Conservation (phyloP, 768 basidiomycete genomes). For the Rhizopogon salebrosus region DNA sequence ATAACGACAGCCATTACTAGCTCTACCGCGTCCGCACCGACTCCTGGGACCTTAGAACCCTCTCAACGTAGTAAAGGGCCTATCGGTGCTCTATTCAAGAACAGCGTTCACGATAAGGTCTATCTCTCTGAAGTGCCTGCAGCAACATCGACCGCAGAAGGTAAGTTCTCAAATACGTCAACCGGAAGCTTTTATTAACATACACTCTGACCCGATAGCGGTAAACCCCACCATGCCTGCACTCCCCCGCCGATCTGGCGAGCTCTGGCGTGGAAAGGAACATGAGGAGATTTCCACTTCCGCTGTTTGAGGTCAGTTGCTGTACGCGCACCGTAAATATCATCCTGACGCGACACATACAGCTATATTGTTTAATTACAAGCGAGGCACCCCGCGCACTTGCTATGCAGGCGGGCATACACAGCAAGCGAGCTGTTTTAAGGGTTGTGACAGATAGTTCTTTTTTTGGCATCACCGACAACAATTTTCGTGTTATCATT, state of each 20-base stretch:
- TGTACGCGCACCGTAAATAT: background rate
- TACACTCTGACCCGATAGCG: too few relatives aligned
- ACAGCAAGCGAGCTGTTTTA: background rate
- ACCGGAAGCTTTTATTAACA: background rate
- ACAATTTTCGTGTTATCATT: too few relatives aligned
- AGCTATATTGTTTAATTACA: background rate
- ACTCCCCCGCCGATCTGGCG: background rate
- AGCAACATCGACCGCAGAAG: background rate
- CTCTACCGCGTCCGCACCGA: background rate
- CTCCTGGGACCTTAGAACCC: too few relatives aligned
- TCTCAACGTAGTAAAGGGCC: too few relatives aligned
- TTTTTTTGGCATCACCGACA: too few relatives aligned
- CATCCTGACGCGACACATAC: background rate
- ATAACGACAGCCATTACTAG: background rate
- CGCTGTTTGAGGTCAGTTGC: background rate
- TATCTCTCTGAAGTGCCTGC: constrained; percentile 3
- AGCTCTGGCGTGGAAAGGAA: background rate
- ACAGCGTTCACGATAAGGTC: constrained; percentile 16
- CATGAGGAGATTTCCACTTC: background rate
- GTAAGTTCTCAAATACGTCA: background rate
- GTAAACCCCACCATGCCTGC: too few relatives aligned
- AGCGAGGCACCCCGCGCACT: background rate
- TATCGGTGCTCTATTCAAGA: constrained; percentile 13
- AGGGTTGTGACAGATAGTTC: too few relatives aligned
- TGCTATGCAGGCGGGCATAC: background rate